These are phyloP conservation scores for Euphorbia pulcherrima DNA, from an alignment of 345 rosid genomes.

Conservation along the genomic window DNA sequence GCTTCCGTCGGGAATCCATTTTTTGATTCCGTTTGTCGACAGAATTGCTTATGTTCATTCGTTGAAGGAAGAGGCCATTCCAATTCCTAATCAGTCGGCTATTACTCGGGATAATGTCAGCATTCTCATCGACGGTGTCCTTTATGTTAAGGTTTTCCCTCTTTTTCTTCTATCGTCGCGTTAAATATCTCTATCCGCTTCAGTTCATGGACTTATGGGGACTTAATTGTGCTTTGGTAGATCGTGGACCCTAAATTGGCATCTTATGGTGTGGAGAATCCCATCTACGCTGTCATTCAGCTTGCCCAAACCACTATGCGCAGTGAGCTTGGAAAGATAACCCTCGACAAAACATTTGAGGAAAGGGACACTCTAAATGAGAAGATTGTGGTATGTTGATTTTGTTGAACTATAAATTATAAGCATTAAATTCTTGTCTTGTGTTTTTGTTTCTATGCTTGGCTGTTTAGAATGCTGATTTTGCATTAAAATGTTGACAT, in stretches of 20 bases:
- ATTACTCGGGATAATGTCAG: slow-evolving; percentile 94
- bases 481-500: no score
- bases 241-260: slow-evolving; percentile 83
- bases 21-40: slow-evolving; percentile 81
- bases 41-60: slow-evolving; percentile 93
- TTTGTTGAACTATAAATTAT: background rate
- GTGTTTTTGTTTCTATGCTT: no score
- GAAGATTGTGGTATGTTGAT: slow-evolving; percentile 74
- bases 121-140: slow-evolving; percentile 86
- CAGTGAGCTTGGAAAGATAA: slow-evolving; percentile 92
- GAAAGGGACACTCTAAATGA: slow-evolving; percentile 88
- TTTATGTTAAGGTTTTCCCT: slow-evolving; percentile 65
- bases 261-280: slow-evolving; percentile 94
- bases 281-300: slow-evolving; percentile 83
- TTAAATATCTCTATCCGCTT: background rate
- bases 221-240: slow-evolving; percentile 30
- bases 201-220: background rate
- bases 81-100: slow-evolving; percentile 84
- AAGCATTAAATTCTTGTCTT: background rate
- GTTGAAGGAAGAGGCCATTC: slow-evolving; percentile 92
- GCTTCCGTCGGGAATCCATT: slow-evolving; percentile 75
- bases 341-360: slow-evolving; percentile 95
- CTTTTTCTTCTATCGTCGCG: background rate
- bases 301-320: slow-evolving; percentile 97
- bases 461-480: no score